Conservation (phyloP, 352 stramenopile genomes). For the Globisporangium alternatum region DNA sequence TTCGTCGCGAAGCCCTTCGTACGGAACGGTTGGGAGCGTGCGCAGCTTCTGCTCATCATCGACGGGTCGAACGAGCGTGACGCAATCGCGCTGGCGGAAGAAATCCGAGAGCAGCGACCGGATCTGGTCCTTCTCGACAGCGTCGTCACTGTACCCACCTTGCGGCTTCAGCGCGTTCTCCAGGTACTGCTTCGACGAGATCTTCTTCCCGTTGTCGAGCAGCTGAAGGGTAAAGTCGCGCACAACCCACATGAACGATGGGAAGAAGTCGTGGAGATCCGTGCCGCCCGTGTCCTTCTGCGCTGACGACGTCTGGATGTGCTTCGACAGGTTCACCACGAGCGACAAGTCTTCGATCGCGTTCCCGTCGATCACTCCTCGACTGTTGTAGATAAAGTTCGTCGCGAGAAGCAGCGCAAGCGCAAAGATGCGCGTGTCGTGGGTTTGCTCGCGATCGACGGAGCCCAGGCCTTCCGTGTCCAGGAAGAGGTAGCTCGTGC, state of each 20-base stretch:
- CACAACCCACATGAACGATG: conserved; percentile 88
- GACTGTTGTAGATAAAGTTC: conserved; percentile 91
- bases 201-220: conserved; percentile 83
- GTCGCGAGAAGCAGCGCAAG: conserved; percentile 82
- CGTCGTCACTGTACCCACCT: conserved; percentile 75
- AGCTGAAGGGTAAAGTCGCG: conserved; percentile 88
- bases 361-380: conserved; percentile 87
- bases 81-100: conserved; percentile 84
- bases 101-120: conserved; percentile 74
- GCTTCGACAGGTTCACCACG: conserved; percentile 89
- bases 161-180: conserved; percentile 84
- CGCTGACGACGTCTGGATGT: conserved; percentile 76
- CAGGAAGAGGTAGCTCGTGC: conserved; percentile 79
- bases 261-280: conserved; percentile 85
- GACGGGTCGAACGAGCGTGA: conserved; percentile 88
- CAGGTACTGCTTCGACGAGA: conserved; percentile 87
- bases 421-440: conserved; percentile 90
- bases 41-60: conserved; percentile 83
- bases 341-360: conserved; percentile 90
- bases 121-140: conserved; percentile 79
- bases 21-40: conserved; percentile 62
- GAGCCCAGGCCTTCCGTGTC: conserved; percentile 89
- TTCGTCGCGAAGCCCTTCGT: conserved; percentile 75
- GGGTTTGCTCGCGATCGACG: conserved; percentile 77
- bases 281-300: conserved; percentile 18